These are phyloP conservation scores for Rutidosis leptorrhynchoides DNA, from an alignment of 129 eudicot species.

Conservation along the genomic window DNA sequence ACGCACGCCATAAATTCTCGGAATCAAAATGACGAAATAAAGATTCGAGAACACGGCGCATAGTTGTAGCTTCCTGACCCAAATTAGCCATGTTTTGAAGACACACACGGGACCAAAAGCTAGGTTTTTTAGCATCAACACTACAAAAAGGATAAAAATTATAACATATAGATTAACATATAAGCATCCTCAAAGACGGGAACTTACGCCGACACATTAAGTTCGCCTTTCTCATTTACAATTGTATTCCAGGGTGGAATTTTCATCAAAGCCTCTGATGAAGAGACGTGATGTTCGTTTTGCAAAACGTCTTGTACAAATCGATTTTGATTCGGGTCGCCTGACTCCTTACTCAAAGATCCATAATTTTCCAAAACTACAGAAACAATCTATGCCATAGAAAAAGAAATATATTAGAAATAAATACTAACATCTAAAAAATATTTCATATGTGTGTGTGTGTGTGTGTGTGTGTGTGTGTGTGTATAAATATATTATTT, in stretches of 20 bases:
- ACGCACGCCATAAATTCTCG: conserved; percentile 56
- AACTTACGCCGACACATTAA: conserved; percentile 61
- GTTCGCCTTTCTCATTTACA: conserved; percentile 81
- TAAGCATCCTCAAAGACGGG: neutral
- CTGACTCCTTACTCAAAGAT: conserved; percentile 43
- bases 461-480: too few species aligned
- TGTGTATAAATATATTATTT: too few species aligned
- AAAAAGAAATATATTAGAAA: conserved; percentile 15
- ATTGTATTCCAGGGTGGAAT: conserved; percentile 77
- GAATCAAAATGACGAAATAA: conserved; percentile 76
- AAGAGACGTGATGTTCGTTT: conserved; percentile 44
- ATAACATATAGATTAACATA: neutral
- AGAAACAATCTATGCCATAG: conserved; percentile 60
- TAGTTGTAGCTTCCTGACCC: conserved; percentile 85
- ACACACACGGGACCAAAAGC: conserved; percentile 92
- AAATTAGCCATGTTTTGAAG: conserved; percentile 85
- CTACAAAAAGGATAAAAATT: conserved; percentile 39
- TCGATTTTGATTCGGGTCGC: conserved; percentile 38
- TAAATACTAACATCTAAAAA: neutral
- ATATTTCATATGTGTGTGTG: too few species aligned
- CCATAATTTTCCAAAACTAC: conserved; percentile 83
- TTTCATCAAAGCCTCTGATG: conserved; percentile 38
- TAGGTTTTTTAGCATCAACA: conserved; percentile 67
- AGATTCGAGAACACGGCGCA: conserved; percentile 89
- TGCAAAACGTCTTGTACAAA: conserved; percentile 68